These are phyloP conservation scores for Brassica hybrid DNA, from an alignment of 441 rosid species.

Conservation along the genomic window DNA sequence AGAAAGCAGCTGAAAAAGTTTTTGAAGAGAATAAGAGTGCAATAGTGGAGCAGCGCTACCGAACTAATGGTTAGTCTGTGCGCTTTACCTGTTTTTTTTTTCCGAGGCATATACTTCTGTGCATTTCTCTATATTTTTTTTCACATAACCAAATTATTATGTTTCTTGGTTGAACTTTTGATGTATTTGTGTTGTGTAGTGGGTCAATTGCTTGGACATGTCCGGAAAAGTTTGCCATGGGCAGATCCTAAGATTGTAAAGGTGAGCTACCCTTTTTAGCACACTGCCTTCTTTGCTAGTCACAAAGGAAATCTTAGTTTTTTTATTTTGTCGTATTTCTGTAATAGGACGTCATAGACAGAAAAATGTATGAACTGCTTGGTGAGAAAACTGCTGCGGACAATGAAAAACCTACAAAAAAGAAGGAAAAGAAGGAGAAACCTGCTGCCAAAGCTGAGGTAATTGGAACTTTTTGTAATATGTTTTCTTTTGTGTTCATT, in stretches of 20 bases:
- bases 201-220: conserved; percentile 74
- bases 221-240: conserved; percentile 88
- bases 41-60: conserved; percentile 76
- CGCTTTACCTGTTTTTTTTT: background rate
- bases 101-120: background rate
- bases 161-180: conserved; percentile 41
- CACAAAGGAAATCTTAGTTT: conserved; percentile 11
- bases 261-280: conserved; percentile 62
- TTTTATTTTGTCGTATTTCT: conserved; percentile 27
- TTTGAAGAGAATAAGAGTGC: conserved; percentile 68
- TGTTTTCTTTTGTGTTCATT: background rate
- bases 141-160: conserved; percentile 2
- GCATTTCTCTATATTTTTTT: background rate
- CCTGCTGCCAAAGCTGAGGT: conserved; percentile 86
- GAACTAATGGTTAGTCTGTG: conserved; percentile 75
- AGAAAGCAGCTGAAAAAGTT: conserved; percentile 57
- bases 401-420: conserved; percentile 82
- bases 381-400: conserved; percentile 94
- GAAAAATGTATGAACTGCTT: conserved; percentile 73
- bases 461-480: conserved; percentile 15
- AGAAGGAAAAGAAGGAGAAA: conserved; percentile 96
- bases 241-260: conserved; percentile 88
- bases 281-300: conserved; percentile 25
- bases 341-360: conserved; percentile 72
- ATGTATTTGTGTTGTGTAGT: conserved; percentile 46